A percentile compares a stretch with the other conserved stretches of the same genome.
These are phyloP conservation scores for Diaporthe destruens DNA, from an alignment of 2,329 filamentous ascomycete species.

Conservation along the genomic window DNA sequence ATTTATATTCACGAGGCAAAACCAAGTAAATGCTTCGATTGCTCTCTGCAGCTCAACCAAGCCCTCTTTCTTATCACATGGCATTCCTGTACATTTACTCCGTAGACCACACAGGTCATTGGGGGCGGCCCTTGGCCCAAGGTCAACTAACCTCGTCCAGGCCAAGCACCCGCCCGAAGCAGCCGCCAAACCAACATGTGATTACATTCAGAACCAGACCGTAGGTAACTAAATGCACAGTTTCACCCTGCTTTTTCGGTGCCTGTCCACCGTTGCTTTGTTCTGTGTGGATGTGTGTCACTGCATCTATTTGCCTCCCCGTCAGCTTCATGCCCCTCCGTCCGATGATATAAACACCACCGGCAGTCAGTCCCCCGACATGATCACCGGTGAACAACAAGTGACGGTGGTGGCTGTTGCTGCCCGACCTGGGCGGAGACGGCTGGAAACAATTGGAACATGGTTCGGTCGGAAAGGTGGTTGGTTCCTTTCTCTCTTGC, in stretches of 20 bases:
- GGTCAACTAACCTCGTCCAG: background rate
- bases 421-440: background rate
- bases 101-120: background rate
- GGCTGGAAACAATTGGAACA: background rate
- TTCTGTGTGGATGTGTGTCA: background rate
- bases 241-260: too few species aligned
- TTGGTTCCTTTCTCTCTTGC: too few species aligned
- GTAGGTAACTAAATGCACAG: background rate
- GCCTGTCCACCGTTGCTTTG: background rate
- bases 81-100: background rate
- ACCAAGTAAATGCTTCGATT: too few species aligned
- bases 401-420: background rate
- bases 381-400: background rate
- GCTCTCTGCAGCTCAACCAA: background rate
- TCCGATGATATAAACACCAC: background rate
- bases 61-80: constrained; percentile 12
- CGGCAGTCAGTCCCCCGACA: too few species aligned
- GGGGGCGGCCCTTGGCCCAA: background rate
- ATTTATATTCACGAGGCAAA: background rate
- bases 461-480: too few species aligned
- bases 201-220: background rate
- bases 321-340: background rate
- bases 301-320: background rate
- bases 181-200: constrained; percentile 2
- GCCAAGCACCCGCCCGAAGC: constrained; percentile 8